Evolutionary conservation across 176 grass and related monocot species (phyloP).

Genomic region (Hordeum marinum): DNA sequence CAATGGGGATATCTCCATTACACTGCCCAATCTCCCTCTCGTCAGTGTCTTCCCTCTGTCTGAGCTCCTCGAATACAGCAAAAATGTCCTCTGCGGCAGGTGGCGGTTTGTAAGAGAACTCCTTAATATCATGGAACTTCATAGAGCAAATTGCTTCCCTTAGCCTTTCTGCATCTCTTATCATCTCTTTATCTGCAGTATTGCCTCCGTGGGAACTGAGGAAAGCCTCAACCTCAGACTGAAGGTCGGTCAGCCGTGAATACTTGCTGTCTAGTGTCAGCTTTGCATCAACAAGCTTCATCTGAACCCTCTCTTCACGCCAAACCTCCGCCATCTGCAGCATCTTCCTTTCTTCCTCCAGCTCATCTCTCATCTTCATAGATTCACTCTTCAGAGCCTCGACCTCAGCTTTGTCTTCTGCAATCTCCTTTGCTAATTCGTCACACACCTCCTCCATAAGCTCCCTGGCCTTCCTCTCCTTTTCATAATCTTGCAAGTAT

Average conservation of each 20-base stretch:
- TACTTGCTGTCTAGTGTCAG: constrained; percentile 80
- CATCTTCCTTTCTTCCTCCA: constrained; percentile 90
- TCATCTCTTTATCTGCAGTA: constrained; percentile 22
- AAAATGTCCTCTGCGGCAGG: constrained; percentile 54
- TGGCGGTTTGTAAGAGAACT: constrained; percentile 55
- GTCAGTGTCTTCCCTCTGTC: constrained; percentile 39
- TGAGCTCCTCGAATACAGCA: constrained; percentile 60
- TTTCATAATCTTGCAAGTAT: constrained; percentile 63
- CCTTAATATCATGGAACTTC: constrained; percentile 42
- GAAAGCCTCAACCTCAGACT: constrained; percentile 66
- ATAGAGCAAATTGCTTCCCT: constrained; percentile 43
- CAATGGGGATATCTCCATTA: constrained; percentile 25
- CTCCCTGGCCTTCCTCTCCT: constrained; percentile 67
- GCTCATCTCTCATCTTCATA: constrained; percentile 63
- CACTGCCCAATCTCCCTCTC: constrained; percentile 43
- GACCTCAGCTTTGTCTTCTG: constrained; percentile 69
- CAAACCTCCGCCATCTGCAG: constrained; percentile 96
- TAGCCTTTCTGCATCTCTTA: constrained; percentile 49
- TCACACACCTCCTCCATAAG: constrained; percentile 75
- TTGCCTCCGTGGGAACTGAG: constrained; percentile 36
- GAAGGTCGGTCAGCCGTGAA: constrained; percentile 55
- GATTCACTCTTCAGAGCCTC: constrained; percentile 73
- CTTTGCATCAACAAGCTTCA: constrained; percentile 94
- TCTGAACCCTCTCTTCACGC: constrained; percentile 95
- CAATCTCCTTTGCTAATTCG: constrained; percentile 72